Evolutionary conservation across 176 grass and related monocot genomes (phyloP), one percentile per base, ranked within the genome.

Genomic region (Raddia distichophylla): DNA sequence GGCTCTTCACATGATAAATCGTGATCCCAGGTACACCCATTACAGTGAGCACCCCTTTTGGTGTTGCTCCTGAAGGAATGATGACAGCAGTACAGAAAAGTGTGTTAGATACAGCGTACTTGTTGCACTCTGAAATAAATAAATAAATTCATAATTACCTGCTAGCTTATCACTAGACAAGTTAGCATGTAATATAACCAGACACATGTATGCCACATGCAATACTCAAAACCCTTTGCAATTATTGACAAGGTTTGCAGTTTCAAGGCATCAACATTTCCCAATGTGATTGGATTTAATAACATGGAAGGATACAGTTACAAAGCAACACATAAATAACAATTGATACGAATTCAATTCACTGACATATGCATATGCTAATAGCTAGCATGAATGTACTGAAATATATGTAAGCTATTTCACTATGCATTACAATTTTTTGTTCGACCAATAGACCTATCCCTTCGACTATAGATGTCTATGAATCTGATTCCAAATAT

Each of bases 1-100:
- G 95, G 68, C 95, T 98, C 62, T 98, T 98, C 66, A 98, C 95
- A 40, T 98, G 95, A 88, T 98, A 98, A 79, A 98, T 98, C 32
- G 92, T 98, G 76, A 98, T 98, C 54, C 95, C 92, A 34, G 92
- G 95, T 54, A 98, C 95, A 73, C 92, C 95, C 92, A 98, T 98
- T 84, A 98, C 92, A 79, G 87, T 94, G 22, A 98, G 81, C 48
- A 98, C 95, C 67, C 95, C 95, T 95, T 98, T 98, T 86, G 95
- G 95, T 83, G 95, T 98, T 83, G 95, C 95, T 84, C 95, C 95
- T 98, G 67, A 79, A 92, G 57, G 22, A 77, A 82, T 71, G 77
- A 63, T 77, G 55, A 46, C 18, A 72, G 46, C 9, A 83, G 57
- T 11, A 51, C 15, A 62, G 73, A 69, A 67, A 80, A 34, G 56